Percentiles rank a stretch among this genome's conserved stretches.
Conservation (phyloP, 495 filamentous ascomycete genomes). For the Jackrogersella minutella region DNA sequence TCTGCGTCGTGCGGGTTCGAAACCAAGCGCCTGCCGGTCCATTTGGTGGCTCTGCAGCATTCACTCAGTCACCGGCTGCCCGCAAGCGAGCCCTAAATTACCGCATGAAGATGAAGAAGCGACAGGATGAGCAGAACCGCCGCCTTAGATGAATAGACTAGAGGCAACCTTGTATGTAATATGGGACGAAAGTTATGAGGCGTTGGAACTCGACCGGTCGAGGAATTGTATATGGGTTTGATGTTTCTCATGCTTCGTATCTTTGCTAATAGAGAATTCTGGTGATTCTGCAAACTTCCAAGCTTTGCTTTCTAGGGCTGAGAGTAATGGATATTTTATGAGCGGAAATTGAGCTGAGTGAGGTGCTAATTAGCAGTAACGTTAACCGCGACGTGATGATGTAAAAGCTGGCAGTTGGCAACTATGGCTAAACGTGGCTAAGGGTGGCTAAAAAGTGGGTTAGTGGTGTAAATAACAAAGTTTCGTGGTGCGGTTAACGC, state of each 20-base stretch:
- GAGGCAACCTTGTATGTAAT: background rate
- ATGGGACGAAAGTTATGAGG: conserved; percentile 7
- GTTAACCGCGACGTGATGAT: too few species aligned
- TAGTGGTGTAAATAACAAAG: too few species aligned
- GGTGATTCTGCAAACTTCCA: conserved; percentile 8
- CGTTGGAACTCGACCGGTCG: conserved; percentile 7
- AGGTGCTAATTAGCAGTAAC: too few species aligned
- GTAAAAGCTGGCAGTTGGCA: too few species aligned
- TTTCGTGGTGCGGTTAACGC: too few species aligned
- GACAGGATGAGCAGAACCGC: conserved; percentile 40
- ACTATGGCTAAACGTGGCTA: too few species aligned
- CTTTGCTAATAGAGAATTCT: conserved; percentile 12
- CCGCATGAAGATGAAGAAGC: conserved; percentile 55
- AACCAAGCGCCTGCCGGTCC: conserved; percentile 66
- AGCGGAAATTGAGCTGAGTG: background rate
- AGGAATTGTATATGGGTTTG: background rate
- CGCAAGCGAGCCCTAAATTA: conserved; percentile 57
- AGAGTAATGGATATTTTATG: background rate
- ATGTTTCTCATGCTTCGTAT: background rate
- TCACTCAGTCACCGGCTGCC: conserved; percentile 57
- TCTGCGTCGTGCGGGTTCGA: conserved; percentile 66
- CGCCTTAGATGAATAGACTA: conserved; percentile 18
- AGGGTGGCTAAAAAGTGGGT: too few species aligned
- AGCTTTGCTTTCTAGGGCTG: background rate
- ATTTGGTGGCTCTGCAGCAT: conserved; percentile 65